phyloP scores from a whole-genome alignment of 1,139 yeast genomes.

The Hansenula sp. region DNA sequence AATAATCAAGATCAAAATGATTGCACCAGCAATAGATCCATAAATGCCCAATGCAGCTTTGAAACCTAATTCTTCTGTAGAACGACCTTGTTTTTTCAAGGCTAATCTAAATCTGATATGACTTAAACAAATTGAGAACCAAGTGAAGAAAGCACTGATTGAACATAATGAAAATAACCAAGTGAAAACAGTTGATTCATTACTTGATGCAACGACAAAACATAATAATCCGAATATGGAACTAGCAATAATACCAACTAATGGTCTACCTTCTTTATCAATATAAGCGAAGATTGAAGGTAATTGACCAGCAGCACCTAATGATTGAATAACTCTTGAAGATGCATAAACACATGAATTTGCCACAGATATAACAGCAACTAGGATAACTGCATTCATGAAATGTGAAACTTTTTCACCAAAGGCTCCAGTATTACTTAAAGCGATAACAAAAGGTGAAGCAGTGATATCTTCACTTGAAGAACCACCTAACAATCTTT shows the following conservation, averaged over 20 bases:
- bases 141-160: conserved; percentile 63
- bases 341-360: conserved; percentile 60
- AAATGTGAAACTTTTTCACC: conserved; percentile 47
- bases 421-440: conserved; percentile 34
- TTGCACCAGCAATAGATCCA: conserved; percentile 49
- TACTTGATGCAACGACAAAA: conserved; percentile 56
- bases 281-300: conserved; percentile 57
- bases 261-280: conserved; percentile 55
- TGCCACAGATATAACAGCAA: conserved; percentile 61
- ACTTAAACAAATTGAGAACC: conserved; percentile 62
- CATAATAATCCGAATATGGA: conserved; percentile 56
- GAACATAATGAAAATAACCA: conserved; percentile 71
- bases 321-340: conserved; percentile 55
- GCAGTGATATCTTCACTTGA: conserved; percentile 40
- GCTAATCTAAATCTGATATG: conserved; percentile 67
- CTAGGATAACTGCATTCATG: conserved; percentile 51
- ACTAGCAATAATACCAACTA: conserved; percentile 47
- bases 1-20: conserved; percentile 45
- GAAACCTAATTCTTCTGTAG: conserved; percentile 48
- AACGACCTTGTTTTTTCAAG: conserved; percentile 51
- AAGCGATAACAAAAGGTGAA: conserved; percentile 56
- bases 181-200: conserved; percentile 54
- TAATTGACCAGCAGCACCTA: conserved; percentile 57
- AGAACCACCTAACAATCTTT: conserved; percentile 37
- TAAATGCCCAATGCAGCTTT: conserved; percentile 49